Base-by-base conservation (phyloP, 176 grass and related monocot genomes). In the Aegilops speltoides region DNA sequence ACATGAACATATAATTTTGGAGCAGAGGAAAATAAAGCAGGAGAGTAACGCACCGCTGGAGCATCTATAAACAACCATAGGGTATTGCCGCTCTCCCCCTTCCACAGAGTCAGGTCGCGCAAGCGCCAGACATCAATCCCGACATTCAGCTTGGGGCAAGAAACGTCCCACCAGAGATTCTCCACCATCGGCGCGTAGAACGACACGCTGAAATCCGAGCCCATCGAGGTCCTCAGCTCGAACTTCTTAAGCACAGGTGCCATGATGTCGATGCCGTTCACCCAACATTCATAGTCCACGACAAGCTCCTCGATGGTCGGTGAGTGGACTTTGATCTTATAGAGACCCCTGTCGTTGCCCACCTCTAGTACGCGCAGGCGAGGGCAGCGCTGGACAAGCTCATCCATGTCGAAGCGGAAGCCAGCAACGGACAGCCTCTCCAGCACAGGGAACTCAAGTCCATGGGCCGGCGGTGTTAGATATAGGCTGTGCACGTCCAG, bases 181-280 rank as follows among this genome's bases (percentile, higher is more conserved):
- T 74, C 38, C 6, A 26, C 38, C 71, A 74, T 26, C n/a, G 71
- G 71, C n/a, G 71, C 71, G 1, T n/a, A 8, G 71, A 74, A 74
- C 7, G 15, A 74, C n/a, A 26, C 38, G 24, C 4, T 45, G 71
- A 74, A 74, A 13, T 74, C 13, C 2, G 1, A 15, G 12, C 10
- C 2, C 40, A 46, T 74, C n/a, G 0, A 3, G 40, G 71, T 24
- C 15, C 2, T 1, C 70, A 74, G 2, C n/a, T 7, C 41, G n/a
- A 74, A 46, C 71, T 6, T n/a, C 71, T 17, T 74, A 74, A 74
- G 71, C 38, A 74, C 71, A 3, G 71, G 38, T 3, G 71, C n/a
- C 38, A 74, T 23, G 40, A 74, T 74, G 43, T 74, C 71, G 24
- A 74, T 22, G 37, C 43, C 13, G 8, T 0, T 8, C 22, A 73